Conservation (phyloP, 768 basidiomycete genomes). For the Suillus subalutaceus region DNA sequence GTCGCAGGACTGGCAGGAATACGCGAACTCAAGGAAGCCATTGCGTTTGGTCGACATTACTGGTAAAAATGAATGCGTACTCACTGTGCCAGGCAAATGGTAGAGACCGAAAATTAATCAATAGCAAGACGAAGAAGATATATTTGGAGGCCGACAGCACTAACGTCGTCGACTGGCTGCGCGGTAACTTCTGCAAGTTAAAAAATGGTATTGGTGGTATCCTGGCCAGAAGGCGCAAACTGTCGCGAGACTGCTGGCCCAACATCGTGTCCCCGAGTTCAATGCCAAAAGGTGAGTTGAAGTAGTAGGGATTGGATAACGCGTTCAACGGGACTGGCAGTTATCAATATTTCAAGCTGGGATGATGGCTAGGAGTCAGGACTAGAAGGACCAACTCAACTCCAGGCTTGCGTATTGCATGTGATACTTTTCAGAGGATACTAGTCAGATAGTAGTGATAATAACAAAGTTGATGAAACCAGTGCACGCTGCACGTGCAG, state of each 20-base stretch:
- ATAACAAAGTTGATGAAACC: background rate
- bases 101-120: conserved; percentile 63
- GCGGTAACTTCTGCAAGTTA: background rate
- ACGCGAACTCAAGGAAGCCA: conserved; percentile 46
- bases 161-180: background rate
- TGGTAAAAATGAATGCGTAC: conserved; percentile 29
- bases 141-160: conserved; percentile 42
- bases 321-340: background rate
- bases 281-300: background rate
- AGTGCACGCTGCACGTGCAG: background rate
- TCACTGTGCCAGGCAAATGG: conserved; percentile 72
- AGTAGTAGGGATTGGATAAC: background rate
- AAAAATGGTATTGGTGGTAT: conserved; percentile 1
- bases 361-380: background rate
- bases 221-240: conserved; percentile 1
- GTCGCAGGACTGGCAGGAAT: conserved; percentile 47
- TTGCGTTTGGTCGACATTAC: background rate
- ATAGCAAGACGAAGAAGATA: conserved; percentile 47
- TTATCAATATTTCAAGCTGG: background rate
- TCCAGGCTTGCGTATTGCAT: background rate
- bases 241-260: background rate
- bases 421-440: background rate
- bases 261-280: background rate
- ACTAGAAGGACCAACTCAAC: background rate
- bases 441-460: background rate